Base-by-base conservation (phyloP, 495 filamentous ascomycete genomes). In the Gamarada debralockiae region DNA sequence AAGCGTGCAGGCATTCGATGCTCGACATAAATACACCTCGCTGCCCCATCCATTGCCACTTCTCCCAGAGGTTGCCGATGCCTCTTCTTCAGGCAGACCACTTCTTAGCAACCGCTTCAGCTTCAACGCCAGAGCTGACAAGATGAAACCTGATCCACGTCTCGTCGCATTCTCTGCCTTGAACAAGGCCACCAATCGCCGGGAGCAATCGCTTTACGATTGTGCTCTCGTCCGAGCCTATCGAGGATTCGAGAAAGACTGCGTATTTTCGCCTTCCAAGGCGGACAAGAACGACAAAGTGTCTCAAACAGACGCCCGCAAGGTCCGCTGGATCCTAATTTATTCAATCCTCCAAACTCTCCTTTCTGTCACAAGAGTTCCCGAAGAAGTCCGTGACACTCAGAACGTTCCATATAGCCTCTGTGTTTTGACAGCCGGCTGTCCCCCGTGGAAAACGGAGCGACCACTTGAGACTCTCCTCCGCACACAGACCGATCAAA, bases 281-380 rank as follows among this genome's bases (percentile, higher is more conserved):
- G 53, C 50, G 10, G 68, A 71, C n/a, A 70, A 62, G 25, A 31
- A 54, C 2, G 70, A 76, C 43, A 72, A 67, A 45, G 40, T 74
- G 0, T 71, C 71, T 4, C 71, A 66, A n/a, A 61, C 67, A 39
- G 83, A 84, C 25, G 77, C 78, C 15, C 78, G 83, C 20, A 82
- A 81, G 55, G 76, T 83, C 27, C 81, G 86, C 22, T 91, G 86
- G 86, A 73, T 88, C 4, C 60, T 90, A 34, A 74, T 90, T 24
- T 91, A 91, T 54, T 75, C 79, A 23, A 73, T 80, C 13, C 73
- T 88, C 36, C 86, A 91, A 58, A 78, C 81, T 3, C 70, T 89
- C 23, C 75, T 74, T 10, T 77, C 73, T 38, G 78, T 66, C 27
- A 71, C 72, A 3, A 55, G 64, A 8, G 38, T 60, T 0, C 70